Evolutionary conservation across 441 rosid genomes (phyloP).

Genomic region (Gossypium gossypioides): DNA sequence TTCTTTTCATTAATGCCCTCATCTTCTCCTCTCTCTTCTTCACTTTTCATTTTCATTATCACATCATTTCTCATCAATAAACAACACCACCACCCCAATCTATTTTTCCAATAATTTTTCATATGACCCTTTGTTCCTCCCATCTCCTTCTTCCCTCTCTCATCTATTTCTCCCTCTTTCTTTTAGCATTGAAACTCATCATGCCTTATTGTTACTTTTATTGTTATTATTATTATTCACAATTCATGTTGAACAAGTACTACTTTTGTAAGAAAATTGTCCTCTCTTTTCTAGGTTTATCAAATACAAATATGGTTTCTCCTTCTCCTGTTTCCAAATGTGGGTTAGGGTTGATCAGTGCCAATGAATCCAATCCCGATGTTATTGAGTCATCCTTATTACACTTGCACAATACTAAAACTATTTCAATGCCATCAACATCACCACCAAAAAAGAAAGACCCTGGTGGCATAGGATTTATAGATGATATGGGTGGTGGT

Average conservation of each 20-base stretch:
- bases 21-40: neutral
- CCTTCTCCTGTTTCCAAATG: slow-evolving; percentile 8
- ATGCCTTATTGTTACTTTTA: neutral
- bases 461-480: slow-evolving; percentile 29
- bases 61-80: neutral
- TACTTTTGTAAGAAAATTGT: slow-evolving; percentile 40
- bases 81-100: neutral
- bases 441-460: slow-evolving; percentile 21
- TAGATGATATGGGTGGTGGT: slow-evolving; percentile 45
- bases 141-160: neutral
- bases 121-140: neutral
- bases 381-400: slow-evolving; percentile 24
- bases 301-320: neutral
- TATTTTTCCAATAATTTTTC: neutral
- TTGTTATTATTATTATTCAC: neutral
- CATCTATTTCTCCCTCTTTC: neutral
- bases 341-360: slow-evolving; percentile 29
- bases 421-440: neutral
- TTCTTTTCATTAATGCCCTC: slow-evolving; percentile 21
- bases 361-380: slow-evolving; percentile 21
- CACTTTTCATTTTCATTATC: neutral
- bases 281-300: slow-evolving; percentile 27
- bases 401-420: neutral
- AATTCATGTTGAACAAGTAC: slow-evolving; percentile 30
- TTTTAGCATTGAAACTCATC: neutral